Evolutionary conservation across 2,329 filamentous ascomycete genomes (phyloP).

Genomic region (Aspergillus pseudonomiae): DNA sequence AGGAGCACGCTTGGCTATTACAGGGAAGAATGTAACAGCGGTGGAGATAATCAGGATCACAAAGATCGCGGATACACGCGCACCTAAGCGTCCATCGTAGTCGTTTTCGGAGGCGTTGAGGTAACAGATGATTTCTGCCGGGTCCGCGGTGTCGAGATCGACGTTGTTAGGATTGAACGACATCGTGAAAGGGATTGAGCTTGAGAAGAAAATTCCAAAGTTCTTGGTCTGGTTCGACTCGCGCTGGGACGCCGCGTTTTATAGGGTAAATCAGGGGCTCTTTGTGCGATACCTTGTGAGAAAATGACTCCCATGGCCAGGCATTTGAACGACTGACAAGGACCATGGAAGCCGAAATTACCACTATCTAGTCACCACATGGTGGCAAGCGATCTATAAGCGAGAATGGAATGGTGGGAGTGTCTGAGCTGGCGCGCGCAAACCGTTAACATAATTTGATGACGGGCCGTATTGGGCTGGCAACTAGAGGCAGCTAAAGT

Average conservation of each 20-base stretch:
- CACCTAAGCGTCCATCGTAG: conserved; percentile 55
- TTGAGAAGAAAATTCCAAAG: no score
- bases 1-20: conserved; percentile 45
- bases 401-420: neutral
- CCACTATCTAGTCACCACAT: neutral
- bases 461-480: neutral
- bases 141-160: conserved; percentile 48
- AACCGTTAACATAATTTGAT: neutral
- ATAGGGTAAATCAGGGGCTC: neutral
- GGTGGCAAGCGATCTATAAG: neutral
- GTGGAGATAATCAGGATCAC: conserved; percentile 48
- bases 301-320: neutral
- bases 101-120: conserved; percentile 51
- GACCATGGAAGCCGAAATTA: neutral
- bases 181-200: neutral
- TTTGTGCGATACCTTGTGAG: neutral
- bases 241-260: neutral
- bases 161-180: conserved; percentile 46
- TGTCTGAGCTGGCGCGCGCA: neutral
- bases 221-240: neutral
- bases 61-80: conserved; percentile 49
- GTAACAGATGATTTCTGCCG: conserved; percentile 54
- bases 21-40: conserved; percentile 49
- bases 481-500: neutral
- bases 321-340: neutral